Evolutionary conservation across 169 alveolate genomes (phyloP).

Genomic region (Theileria annulata): DNA sequence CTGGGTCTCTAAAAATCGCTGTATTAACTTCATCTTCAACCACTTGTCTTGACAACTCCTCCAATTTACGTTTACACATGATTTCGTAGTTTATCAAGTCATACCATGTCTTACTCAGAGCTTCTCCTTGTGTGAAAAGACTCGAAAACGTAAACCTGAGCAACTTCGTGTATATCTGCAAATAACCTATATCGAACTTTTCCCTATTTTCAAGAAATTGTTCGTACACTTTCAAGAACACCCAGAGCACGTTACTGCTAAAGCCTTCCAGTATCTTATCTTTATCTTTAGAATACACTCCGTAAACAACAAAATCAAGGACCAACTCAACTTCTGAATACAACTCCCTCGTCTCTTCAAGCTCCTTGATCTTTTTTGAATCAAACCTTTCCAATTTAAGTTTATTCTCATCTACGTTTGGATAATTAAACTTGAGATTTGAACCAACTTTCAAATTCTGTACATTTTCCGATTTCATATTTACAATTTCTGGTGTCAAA

Average conservation of each 20-base stretch:
- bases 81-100: slow-evolving; percentile 44
- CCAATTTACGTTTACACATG: slow-evolving; percentile 37
- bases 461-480: neutral
- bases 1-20: slow-evolving; percentile 35
- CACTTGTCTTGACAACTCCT: slow-evolving; percentile 32
- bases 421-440: neutral
- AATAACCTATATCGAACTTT: neutral
- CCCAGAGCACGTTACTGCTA: slow-evolving; percentile 23
- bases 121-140: slow-evolving; percentile 24
- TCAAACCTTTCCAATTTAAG: neutral
- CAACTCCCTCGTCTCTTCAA: slow-evolving; percentile 1
- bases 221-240: neutral
- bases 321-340: neutral
- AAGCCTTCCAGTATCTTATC: slow-evolving; percentile 12
- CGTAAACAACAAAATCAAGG: slow-evolving; percentile 46
- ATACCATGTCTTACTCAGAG: slow-evolving; percentile 49
- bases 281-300: slow-evolving; percentile 31
- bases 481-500: neutral
- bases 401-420: neutral
- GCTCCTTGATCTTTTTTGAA: slow-evolving; percentile 20
- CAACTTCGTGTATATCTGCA: neutral
- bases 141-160: slow-evolving; percentile 6
- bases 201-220: neutral
- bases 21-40: slow-evolving; percentile 31
- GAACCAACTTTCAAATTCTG: neutral